phyloP scores from a whole-genome alignment of 805 yeast genomes.

The Suhomyces kilbournensis region DNA sequence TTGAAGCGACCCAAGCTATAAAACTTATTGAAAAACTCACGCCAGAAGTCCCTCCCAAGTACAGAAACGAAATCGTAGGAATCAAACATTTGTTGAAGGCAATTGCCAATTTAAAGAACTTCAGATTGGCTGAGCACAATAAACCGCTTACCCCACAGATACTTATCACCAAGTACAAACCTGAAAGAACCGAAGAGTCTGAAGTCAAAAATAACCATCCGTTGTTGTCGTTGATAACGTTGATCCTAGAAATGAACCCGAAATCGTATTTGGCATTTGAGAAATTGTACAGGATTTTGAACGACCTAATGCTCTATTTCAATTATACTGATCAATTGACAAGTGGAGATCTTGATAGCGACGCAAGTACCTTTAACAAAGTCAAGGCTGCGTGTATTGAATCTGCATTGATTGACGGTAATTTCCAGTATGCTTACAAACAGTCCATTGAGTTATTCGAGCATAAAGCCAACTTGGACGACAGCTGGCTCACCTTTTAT shows the following conservation, averaged over 20 bases:
- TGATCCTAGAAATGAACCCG: slow-evolving; percentile 53
- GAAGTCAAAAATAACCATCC: slow-evolving; percentile 7
- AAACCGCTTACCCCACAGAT: slow-evolving; percentile 6
- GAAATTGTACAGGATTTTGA: slow-evolving; percentile 39
- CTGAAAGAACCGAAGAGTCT: too few relatives aligned
- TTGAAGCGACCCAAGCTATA: slow-evolving; percentile 24
- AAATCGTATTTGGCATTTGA: slow-evolving; percentile 46
- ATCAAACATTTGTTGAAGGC: slow-evolving; percentile 39
- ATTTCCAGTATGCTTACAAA: slow-evolving; percentile 57
- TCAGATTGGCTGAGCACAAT: slow-evolving; percentile 18
- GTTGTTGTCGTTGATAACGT: slow-evolving; percentile 36
- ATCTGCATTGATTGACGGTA: slow-evolving; percentile 58
- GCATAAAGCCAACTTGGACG: slow-evolving; percentile 18
- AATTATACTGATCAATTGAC: slow-evolving; percentile 12
- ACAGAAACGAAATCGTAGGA: slow-evolving; percentile 12
- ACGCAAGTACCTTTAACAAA: slow-evolving; percentile 19
- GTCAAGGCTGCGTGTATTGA: slow-evolving; percentile 57
- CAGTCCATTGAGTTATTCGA: slow-evolving; percentile 40
- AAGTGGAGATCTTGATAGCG: slow-evolving; percentile 2
- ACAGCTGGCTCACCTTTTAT: slow-evolving; percentile 68
- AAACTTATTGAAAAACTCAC: slow-evolving; percentile 21
- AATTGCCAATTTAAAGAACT: slow-evolving; percentile 32
- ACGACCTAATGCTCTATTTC: slow-evolving; percentile 41
- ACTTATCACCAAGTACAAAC: slow-evolving; percentile 3
- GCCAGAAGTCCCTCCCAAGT: background rate